Percentiles rank a stretch among this genome's conserved stretches.
Conservation (phyloP, 805 yeast genomes). For the Wickerhamiella azyma region DNA sequence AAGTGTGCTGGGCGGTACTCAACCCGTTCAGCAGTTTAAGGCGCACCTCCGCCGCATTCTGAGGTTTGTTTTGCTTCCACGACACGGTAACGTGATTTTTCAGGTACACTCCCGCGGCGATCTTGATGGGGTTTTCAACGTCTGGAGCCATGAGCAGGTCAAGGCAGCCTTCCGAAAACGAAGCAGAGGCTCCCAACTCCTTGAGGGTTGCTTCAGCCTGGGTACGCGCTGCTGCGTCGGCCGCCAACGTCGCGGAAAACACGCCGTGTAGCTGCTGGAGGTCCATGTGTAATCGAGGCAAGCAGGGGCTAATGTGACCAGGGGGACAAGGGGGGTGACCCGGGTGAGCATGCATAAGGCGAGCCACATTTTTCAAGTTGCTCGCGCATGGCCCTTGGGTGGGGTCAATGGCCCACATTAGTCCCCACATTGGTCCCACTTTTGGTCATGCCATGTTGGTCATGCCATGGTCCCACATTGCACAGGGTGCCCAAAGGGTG, state of each 20-base stretch:
- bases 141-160: slow-evolving; percentile 49
- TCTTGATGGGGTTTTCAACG: slow-evolving; percentile 39
- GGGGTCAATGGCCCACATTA: too few species aligned
- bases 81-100: slow-evolving; percentile 56
- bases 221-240: slow-evolving; percentile 1
- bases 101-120: slow-evolving; percentile 70
- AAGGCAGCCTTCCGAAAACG: slow-evolving; percentile 23
- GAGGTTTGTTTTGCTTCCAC: slow-evolving; percentile 44
- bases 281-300: slow-evolving; percentile 6
- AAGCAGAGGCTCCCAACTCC: neutral
- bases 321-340: too few species aligned
- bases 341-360: too few species aligned
- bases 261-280: slow-evolving; percentile 3
- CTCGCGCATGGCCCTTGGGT: too few species aligned
- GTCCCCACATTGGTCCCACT: too few species aligned
- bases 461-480: too few species aligned
- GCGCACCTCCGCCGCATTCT: slow-evolving; percentile 62
- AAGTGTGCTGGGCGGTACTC: slow-evolving; percentile 32
- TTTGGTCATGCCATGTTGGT: too few species aligned
- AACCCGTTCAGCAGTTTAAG: slow-evolving; percentile 56
- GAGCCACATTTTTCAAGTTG: too few species aligned
- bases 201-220: slow-evolving; percentile 1
- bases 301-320: too few species aligned
- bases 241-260: slow-evolving; percentile 5
- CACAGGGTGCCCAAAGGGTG: too few species aligned